phyloP scores from a whole-genome alignment of 129 eudicot species.

The Escallonia rubra region DNA sequence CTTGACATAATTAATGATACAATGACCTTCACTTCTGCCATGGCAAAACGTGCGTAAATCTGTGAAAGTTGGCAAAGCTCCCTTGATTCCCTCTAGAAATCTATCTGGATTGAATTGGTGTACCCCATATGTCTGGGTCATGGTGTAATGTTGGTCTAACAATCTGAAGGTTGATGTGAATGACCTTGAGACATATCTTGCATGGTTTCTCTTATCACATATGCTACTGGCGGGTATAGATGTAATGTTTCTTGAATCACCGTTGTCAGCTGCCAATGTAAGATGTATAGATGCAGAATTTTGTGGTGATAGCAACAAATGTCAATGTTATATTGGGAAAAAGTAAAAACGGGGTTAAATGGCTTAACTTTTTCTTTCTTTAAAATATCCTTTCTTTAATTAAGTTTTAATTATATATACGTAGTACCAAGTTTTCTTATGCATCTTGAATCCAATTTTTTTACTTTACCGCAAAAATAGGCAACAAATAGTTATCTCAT shows the following conservation, averaged over 20 bases:
- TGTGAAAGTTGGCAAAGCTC: constrained; percentile 52
- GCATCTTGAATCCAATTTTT: too few relatives aligned
- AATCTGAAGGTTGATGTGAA: constrained; percentile 25
- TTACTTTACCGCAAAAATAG: too few relatives aligned
- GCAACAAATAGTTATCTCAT: too few relatives aligned
- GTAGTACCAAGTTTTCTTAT: too few relatives aligned
- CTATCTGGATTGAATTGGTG: constrained; percentile 50
- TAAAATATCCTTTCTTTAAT: too few relatives aligned
- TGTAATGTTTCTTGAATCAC: constrained; percentile 8
- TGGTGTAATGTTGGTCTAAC: constrained; percentile 34
- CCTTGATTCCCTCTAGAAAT: constrained; percentile 33
- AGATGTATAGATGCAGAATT: too few relatives aligned
- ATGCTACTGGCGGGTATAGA: constrained; percentile 43
- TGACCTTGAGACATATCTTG: constrained; percentile 30
- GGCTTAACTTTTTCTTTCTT: too few relatives aligned
- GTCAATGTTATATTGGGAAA: too few relatives aligned
- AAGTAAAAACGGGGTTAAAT: too few relatives aligned
- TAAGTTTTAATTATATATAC: too few relatives aligned
- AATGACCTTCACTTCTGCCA: constrained; percentile 44
- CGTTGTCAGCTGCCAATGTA: constrained; percentile 37
- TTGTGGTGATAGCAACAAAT: too few relatives aligned
- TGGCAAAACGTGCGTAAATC: constrained; percentile 50
- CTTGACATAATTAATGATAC: constrained; percentile 33
- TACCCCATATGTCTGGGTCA: constrained; percentile 40
- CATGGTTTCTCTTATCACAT: constrained; percentile 34